Percentiles rank a stretch among this genome's conserved stretches.
Evolutionary conservation across 1,284 basidiomycete genomes (phyloP).

Genomic region (Melampsora americana): DNA sequence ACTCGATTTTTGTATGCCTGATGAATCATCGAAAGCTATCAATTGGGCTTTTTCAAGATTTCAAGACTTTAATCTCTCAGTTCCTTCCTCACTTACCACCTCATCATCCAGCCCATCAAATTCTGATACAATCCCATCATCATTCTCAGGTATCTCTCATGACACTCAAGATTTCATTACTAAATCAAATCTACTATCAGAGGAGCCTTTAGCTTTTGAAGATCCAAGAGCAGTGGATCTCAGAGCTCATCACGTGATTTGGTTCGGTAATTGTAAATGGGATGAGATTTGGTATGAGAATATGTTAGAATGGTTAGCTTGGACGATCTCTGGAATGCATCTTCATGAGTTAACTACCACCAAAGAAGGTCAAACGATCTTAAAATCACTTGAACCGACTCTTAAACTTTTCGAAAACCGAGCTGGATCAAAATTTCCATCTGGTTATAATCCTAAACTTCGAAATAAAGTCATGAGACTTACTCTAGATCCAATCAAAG

Average conservation of each 20-base stretch:
- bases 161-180: background rate
- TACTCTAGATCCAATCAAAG: constrained; percentile 52
- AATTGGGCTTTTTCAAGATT: too few relatives aligned
- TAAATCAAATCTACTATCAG: background rate
- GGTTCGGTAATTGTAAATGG: constrained; percentile 37
- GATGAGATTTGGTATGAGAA: constrained; percentile 46
- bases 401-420: constrained; percentile 51
- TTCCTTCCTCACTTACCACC: constrained; percentile 3
- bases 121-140: background rate
- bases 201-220: constrained; percentile 15
- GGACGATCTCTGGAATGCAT: constrained; percentile 50
- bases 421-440: constrained; percentile 49
- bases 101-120: background rate
- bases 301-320: constrained; percentile 52
- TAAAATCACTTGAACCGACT: constrained; percentile 50
- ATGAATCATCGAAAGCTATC: too few relatives aligned
- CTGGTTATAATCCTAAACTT: constrained; percentile 36
- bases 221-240: constrained; percentile 22
- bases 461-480: constrained; percentile 50
- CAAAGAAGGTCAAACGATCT: background rate
- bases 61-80: background rate
- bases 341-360: constrained; percentile 48
- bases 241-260: constrained; percentile 17
- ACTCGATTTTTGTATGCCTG: background rate
- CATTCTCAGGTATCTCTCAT: background rate